Conservation (phyloP, 2,329 filamentous ascomycete genomes). For the Didymosphaeria variabile region DNA sequence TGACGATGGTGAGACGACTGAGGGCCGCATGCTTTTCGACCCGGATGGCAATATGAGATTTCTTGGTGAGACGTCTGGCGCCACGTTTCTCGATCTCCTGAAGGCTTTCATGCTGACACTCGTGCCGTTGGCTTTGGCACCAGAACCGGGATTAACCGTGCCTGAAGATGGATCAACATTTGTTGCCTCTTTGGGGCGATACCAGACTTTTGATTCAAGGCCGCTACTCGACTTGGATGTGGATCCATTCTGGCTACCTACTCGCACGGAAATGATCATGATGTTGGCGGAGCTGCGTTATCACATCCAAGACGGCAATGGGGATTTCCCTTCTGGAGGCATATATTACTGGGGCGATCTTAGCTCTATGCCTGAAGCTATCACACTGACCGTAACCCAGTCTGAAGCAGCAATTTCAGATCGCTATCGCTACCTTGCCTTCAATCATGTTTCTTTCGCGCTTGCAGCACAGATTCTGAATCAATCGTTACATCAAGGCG, state of each 20-base stretch:
- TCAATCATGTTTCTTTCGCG: slow-evolving; percentile 38
- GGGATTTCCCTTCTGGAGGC: slow-evolving; percentile 32
- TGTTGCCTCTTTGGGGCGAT: slow-evolving; percentile 32
- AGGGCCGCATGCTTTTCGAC: slow-evolving; percentile 33
- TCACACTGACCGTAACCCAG: slow-evolving; percentile 25
- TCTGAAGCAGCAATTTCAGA: slow-evolving; percentile 30
- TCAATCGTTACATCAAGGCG: slow-evolving; percentile 21
- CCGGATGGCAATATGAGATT: slow-evolving; percentile 28
- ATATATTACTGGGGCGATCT: slow-evolving; percentile 40
- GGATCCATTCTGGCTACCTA: slow-evolving; percentile 37
- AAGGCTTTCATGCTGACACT: slow-evolving; percentile 38
- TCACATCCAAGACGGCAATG: slow-evolving; percentile 38
- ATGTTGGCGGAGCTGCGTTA: slow-evolving; percentile 34
- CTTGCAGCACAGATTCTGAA: slow-evolving; percentile 30
- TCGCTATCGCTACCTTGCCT: slow-evolving; percentile 31
- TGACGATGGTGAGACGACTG: slow-evolving; percentile 22
- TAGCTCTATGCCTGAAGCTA: slow-evolving; percentile 21
- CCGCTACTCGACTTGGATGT: slow-evolving; percentile 36
- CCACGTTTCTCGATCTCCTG: slow-evolving; percentile 37
- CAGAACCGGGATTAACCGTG: slow-evolving; percentile 17
- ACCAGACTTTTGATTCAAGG: slow-evolving; percentile 41
- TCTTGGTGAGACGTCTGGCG: slow-evolving; percentile 37
- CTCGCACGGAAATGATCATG: slow-evolving; percentile 26
- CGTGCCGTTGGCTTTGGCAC: slow-evolving; percentile 27
- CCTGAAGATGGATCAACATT: slow-evolving; percentile 31